Evolutionary conservation across 257 asterid species (phyloP), one percentile per base, ranked within the genome.

Genomic region (Lavandula angustifolia): DNA sequence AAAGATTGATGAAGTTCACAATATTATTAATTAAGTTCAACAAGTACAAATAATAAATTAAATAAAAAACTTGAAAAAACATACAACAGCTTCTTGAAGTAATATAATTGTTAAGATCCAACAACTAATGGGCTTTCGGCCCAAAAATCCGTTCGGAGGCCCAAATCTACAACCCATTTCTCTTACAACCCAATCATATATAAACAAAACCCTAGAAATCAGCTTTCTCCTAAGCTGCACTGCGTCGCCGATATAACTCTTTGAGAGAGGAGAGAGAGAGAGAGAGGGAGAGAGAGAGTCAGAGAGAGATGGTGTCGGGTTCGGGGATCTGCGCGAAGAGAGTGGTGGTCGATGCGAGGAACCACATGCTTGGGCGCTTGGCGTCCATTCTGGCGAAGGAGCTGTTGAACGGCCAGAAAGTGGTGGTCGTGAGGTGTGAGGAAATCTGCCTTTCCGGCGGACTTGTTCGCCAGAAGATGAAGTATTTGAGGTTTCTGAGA

Each of bases 401-500:
- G 73, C 75, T 80, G 0, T 69, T 80, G 80, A 80, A 80, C 31
- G 85, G 85, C 5, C 80, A 80, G 68, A 74, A 12, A 10, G 85
- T 80, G 0, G 80, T 75, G 17, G 75, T 80, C 3, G 80, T 75
- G 9, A 63, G 85, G 5, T 76, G 82, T 43, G 85, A 80, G 31
- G 85, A 80, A 66, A 80, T 80, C 35, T 80, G 85, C 75, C 74
- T 80, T 0, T 80, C 85, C 1, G 85, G 85, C 22, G 85, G 85
- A 3, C 82, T 80, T 4, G 85, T 80, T n/a, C 82, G 85, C 61
- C 85, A 80, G 70, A 80, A 80, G 60, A 80, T 80, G 85, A 80
- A 80, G 64, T 80, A 76, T 29, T 14, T 73, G 64, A 56, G 85
- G 64, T 80, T 80, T 34, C 76, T 80, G 8, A 79, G 85, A 12